Conservation (phyloP, 768 basidiomycete genomes). For the Trametes villosa region DNA sequence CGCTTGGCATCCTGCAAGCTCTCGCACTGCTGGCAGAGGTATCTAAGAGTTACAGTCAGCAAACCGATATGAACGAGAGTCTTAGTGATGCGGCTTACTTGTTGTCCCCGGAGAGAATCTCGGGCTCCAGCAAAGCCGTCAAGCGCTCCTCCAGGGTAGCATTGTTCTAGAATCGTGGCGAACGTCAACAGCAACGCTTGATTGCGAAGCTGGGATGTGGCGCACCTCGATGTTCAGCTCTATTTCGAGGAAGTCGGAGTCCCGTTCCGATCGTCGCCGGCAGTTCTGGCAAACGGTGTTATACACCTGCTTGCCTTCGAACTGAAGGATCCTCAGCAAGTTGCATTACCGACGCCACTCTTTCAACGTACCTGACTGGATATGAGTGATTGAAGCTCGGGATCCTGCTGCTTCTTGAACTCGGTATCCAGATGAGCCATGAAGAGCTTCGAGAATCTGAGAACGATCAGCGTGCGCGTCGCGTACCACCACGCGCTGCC, state of each 20-base stretch:
- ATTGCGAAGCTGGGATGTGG: not conserved
- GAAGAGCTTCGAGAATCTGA: slow-evolving; percentile 92
- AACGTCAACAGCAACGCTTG: not conserved
- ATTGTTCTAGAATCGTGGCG: slow-evolving; percentile 55
- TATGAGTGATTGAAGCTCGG: slow-evolving; percentile 67
- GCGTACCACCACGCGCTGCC: not conserved
- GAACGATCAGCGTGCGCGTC: not conserved
- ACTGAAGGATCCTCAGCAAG: slow-evolving; percentile 49
- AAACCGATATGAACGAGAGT: not conserved
- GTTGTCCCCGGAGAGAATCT: slow-evolving; percentile 82
- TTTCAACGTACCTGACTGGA: slow-evolving; percentile 63
- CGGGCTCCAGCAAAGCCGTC: slow-evolving; percentile 63
- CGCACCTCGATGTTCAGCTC: slow-evolving; percentile 82
- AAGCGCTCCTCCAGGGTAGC: slow-evolving; percentile 77
- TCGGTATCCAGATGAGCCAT: slow-evolving; percentile 87
- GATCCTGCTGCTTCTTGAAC: slow-evolving; percentile 79
- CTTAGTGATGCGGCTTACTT: slow-evolving; percentile 50
- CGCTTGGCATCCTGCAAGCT: slow-evolving; percentile 79
- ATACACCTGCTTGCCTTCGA: slow-evolving; percentile 85
- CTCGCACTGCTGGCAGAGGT: slow-evolving; percentile 78
- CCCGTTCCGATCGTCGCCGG: slow-evolving; percentile 64
- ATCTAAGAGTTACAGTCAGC: slow-evolving; percentile 48
- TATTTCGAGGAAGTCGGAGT: slow-evolving; percentile 82
- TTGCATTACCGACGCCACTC: not conserved
- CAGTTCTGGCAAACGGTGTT: slow-evolving; percentile 80